Base-by-base conservation (phyloP, 495 filamentous ascomycete genomes). In the Choiromyces venosus region DNA sequence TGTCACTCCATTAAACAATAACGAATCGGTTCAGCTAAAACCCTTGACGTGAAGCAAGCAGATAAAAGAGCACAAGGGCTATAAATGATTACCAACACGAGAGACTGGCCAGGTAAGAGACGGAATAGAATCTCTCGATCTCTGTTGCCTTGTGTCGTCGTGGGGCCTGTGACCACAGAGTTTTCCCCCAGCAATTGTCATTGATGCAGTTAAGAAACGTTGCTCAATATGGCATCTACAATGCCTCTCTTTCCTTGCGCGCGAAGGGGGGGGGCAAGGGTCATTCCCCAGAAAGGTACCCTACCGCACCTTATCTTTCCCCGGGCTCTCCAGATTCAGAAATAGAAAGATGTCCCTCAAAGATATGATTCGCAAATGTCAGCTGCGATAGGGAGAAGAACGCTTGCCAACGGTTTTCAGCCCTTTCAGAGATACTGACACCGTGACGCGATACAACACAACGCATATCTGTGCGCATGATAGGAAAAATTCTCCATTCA, bases 391-490 rank as follows among this genome's bases (percentile, higher is more conserved):
- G 74, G 74, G 66, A 76, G 66, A 72, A 76, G n/a, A 29, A 56
- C 46, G 67, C 74, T n/a, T 66, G 75, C 70, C 75, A 76, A 77
- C 69, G 75, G 76, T 77, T 77, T 74, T 77, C 75, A 77, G 75
- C 75, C 72, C 67, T 73, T 42, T 70, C 74, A 52, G 69, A 76
- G 70, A 77, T 77, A 77, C 74, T 77, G 69, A 39, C 70, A 77
- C 70, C 67, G 0, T 29, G 52, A 61, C 25, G 25, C 25, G 74
- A 76, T 77, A 77, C 73, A 76, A 73, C 52, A 61, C 69, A 77
- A 72, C 66, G 75, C 74, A 77, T 77, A 77, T 77, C 74, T 73
- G 69, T 77, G 75, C 74, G 68, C 68, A 76, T 74, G 75, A 77
- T 77, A 77, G 75, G 75, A 72, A 76, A 76, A 76, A 56, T 67